Base-by-base conservation (phyloP, 2,329 filamentous ascomycete genomes). In the Xylariaceae sp. region DNA sequence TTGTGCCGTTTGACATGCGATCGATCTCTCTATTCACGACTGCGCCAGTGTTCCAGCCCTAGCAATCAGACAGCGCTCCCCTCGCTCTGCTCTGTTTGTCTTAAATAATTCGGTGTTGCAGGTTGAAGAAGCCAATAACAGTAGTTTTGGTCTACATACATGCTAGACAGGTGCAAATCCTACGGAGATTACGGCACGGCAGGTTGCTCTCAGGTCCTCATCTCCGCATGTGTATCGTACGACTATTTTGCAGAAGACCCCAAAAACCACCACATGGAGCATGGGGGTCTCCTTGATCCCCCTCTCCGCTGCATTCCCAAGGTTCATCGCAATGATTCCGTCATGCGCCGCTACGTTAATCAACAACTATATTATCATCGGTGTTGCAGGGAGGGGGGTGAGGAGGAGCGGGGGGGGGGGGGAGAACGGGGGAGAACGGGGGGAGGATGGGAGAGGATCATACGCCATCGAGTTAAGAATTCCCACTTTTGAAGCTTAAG, bases 211-310 rank as follows among this genome's bases (percentile, higher is more conserved):
- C 48, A 40, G 60, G 54, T 58, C 41, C 55, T 32, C 44, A 60
- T 62, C 56, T 62, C 57, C 60, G 60, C 57, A 50, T 48, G 48
- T 57, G 50, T 47, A 62, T 62, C 60, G 60, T 62, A 62, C 57
- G 57, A 62, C 60, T 58, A 53, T 56, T 21, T 50, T 58, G 32
- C 47, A 54, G 50, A 54, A 43, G 50, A 52, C 57, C 49, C 52
- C 47, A 55, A 56, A 44, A 23, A 52, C n/a, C n/a, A n/a, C n/a
- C n/a, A n/a, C n/a, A n/a, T n/a, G n/a, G n/a, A n/a, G n/a, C n/a
- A 62, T 58, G 57, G 60, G 60, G 60, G 60, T 44, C 29, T 44
- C 41, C 45, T 50, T 60, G 57, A 54, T 54, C 57, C 54, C 57
- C 29, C 54, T 43, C 23, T 55, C 54, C 56, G 49, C 57, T 56